Percentiles rank a stretch among this genome's conserved stretches.
Evolutionary conservation across 805 yeast species (phyloP).

Genomic region (Cyberlindnera nakhonratchasimensis): DNA sequence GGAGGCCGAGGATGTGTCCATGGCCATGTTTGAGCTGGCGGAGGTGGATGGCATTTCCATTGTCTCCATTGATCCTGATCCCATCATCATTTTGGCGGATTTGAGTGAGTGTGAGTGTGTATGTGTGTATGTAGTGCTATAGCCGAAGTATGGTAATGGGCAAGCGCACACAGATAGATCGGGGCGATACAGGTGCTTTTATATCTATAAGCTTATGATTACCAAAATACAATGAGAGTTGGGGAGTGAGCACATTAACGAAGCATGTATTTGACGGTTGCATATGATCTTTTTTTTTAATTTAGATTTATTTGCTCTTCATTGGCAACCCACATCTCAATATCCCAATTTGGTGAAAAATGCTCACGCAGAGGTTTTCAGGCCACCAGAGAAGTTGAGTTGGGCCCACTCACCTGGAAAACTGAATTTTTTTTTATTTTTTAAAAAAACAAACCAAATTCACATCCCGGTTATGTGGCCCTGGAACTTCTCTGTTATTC

Average conservation of each 20-base stretch:
- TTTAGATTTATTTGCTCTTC: slow-evolving; percentile 3
- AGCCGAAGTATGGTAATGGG: not conserved
- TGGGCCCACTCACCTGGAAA: no score
- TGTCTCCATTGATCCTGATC: slow-evolving; percentile 22
- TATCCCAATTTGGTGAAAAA: slow-evolving; percentile 4
- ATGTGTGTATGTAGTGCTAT: not conserved
- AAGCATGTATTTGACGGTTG: not conserved
- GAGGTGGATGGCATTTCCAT: slow-evolving; percentile 16
- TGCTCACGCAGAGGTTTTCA: not conserved
- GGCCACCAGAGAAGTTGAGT: not conserved
- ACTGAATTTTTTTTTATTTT: no score
- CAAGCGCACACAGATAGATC: not conserved
- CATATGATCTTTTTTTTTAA: not conserved
- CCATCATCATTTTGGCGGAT: slow-evolving; percentile 32
- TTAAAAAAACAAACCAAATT: no score
- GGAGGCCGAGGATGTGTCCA: slow-evolving; percentile 2
- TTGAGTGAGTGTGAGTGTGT: not conserved
- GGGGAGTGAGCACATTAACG: not conserved
- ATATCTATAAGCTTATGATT: no score
- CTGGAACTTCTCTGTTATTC: no score
- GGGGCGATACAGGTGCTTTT: no score
- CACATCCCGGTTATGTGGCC: no score
- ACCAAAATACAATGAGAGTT: no score
- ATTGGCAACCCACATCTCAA: not conserved
- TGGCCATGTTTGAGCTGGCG: slow-evolving; percentile 10